Conservation (phyloP, 352 stramenopile genomes). For the Phytophthora brassicae region DNA sequence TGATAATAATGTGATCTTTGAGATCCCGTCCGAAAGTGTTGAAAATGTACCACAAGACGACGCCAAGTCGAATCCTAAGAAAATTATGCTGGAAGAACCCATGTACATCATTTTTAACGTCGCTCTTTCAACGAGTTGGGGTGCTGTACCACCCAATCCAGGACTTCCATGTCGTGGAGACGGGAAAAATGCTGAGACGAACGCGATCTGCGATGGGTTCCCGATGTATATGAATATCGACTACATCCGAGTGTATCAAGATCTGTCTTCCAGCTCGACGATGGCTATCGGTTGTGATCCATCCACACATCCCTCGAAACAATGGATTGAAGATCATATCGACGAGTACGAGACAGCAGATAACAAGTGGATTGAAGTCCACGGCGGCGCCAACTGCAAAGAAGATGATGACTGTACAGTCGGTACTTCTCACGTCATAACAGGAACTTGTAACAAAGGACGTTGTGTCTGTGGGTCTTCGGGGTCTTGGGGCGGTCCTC, state of each 20-base stretch:
- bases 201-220: constrained; percentile 55
- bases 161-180: constrained; percentile 36
- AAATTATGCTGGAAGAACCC: constrained; percentile 64
- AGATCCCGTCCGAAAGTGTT: constrained; percentile 52
- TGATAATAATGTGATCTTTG: constrained; percentile 50
- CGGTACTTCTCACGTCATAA: constrained; percentile 33
- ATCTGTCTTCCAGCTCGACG: constrained; percentile 34
- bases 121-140: constrained; percentile 54
- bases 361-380: constrained; percentile 46
- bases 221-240: constrained; percentile 65
- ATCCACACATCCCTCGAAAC: constrained; percentile 45
- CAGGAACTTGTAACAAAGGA: constrained; percentile 34
- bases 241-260: constrained; percentile 62
- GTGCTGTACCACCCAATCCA: constrained; percentile 43
- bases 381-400: constrained; percentile 44
- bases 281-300: constrained; percentile 62
- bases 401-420: constrained; percentile 48
- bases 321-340: constrained; percentile 57
- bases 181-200: constrained; percentile 27
- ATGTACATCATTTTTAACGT: constrained; percentile 79
- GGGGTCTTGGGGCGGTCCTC: constrained; percentile 42
- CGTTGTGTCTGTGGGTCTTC: constrained; percentile 38
- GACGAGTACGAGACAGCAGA: constrained; percentile 48
- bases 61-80: constrained; percentile 40
- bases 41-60: constrained; percentile 43